phyloP scores from a whole-genome alignment of 495 filamentous ascomycete genomes.

The Penicillium tannophilum region DNA sequence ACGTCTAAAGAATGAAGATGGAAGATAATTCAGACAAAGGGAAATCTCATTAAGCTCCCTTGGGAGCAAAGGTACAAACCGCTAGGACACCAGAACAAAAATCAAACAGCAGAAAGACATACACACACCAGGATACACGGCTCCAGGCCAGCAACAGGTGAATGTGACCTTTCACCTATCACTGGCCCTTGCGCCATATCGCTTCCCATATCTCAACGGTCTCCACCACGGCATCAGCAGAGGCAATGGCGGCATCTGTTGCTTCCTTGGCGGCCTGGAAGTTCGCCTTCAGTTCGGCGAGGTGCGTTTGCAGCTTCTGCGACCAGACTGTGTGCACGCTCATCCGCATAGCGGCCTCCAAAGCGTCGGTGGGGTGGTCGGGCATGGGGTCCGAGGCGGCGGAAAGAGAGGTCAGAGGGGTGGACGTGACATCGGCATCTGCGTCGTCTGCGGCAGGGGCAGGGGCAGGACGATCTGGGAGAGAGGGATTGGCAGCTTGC shows the following conservation, averaged over 20 bases:
- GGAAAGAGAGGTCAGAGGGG: not conserved
- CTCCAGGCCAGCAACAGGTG: not conserved
- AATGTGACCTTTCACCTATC: not conserved
- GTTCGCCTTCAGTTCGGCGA: not conserved
- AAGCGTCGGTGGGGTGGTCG: constrained; percentile 6
- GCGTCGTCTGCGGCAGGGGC: not conserved
- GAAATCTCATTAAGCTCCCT: not conserved
- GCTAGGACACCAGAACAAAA: not conserved
- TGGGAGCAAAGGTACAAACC: not conserved
- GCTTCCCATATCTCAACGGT: not conserved
- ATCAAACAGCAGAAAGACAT: not conserved
- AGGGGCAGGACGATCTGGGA: not conserved
- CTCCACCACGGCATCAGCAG: not conserved
- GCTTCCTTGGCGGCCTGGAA: not conserved
- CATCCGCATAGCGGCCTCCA: constrained; percentile 10
- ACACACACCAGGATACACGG: not conserved
- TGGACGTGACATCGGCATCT: not conserved
- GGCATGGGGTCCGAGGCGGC: not conserved
- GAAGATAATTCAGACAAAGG: not conserved
- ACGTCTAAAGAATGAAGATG: not conserved
- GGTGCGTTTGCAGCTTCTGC: not conserved
- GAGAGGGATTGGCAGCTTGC: not conserved
- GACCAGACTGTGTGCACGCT: not conserved
- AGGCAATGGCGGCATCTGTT: not conserved
- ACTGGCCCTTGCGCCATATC: not conserved